Percentiles rank a stretch among this genome's conserved stretches.
Conservation (phyloP, 352 stramenopile genomes). For the Globisporangium megalacanthum region DNA sequence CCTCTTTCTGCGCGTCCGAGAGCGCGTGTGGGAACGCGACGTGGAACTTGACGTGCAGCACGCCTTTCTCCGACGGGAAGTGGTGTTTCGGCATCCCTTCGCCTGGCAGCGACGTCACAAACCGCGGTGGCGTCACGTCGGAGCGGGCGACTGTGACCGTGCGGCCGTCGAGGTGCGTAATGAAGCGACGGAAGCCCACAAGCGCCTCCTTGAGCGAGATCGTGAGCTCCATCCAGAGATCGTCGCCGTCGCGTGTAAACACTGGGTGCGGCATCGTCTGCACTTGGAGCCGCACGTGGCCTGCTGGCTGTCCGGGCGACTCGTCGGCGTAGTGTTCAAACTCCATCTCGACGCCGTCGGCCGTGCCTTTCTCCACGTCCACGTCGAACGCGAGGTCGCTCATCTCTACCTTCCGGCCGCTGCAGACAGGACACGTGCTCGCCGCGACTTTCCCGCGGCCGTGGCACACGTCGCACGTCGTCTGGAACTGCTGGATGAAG, state of each 20-base stretch:
- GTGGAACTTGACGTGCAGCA: slow-evolving; percentile 95
- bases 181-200: slow-evolving; percentile 88
- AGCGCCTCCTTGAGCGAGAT: slow-evolving; percentile 95
- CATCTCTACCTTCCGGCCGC: slow-evolving; percentile 85
- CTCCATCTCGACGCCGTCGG: slow-evolving; percentile 90
- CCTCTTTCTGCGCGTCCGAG: slow-evolving; percentile 72
- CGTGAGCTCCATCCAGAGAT: slow-evolving; percentile 94
- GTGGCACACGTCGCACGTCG: slow-evolving; percentile 86
- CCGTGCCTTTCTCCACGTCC: slow-evolving; percentile 92
- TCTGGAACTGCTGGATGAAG: slow-evolving; percentile 89
- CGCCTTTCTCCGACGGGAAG: slow-evolving; percentile 72
- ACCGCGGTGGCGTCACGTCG: slow-evolving; percentile 88
- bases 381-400: slow-evolving; percentile 95
- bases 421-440: slow-evolving; percentile 87
- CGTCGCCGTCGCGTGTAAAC: slow-evolving; percentile 92
- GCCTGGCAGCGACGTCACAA: slow-evolving; percentile 83
- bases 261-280: slow-evolving; percentile 75
- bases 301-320: slow-evolving; percentile 83
- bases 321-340: slow-evolving; percentile 92
- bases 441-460: slow-evolving; percentile 92
- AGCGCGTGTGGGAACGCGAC: slow-evolving; percentile 92
- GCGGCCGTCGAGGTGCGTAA: slow-evolving; percentile 93
- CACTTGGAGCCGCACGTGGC: slow-evolving; percentile 92
- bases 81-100: slow-evolving; percentile 96
- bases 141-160: slow-evolving; percentile 85